phyloP scores from a whole-genome alignment of 1,139 yeast genomes.

The Kodamaea plutei region DNA sequence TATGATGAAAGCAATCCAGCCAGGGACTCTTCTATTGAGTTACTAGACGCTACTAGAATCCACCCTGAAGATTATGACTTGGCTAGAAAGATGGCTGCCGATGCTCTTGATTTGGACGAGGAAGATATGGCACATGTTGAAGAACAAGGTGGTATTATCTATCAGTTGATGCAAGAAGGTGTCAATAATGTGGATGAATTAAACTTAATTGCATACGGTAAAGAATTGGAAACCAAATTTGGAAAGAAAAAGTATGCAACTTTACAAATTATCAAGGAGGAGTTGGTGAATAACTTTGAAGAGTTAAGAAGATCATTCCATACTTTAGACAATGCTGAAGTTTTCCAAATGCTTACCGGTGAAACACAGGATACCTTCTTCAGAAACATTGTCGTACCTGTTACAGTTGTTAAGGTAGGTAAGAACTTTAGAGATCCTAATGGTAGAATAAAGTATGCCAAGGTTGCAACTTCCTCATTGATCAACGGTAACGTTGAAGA shows the following conservation, averaged over 20 bases:
- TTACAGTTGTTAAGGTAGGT: constrained; percentile 56
- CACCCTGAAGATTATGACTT: constrained; percentile 97
- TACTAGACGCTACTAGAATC: constrained; percentile 89
- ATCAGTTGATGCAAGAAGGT: constrained; percentile 75
- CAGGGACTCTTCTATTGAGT: constrained; percentile 63
- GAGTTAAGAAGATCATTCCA: constrained; percentile 78
- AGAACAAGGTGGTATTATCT: constrained; percentile 77
- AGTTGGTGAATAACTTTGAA: constrained; percentile 79
- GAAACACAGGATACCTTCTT: constrained; percentile 69
- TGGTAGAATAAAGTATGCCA: constrained; percentile 38
- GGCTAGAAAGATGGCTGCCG: constrained; percentile 96
- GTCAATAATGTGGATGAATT: constrained; percentile 85
- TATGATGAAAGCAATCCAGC: constrained; percentile 49
- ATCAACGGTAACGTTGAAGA: constrained; percentile 72
- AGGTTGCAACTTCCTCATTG: constrained; percentile 71
- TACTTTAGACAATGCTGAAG: constrained; percentile 61
- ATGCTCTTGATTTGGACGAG: constrained; percentile 93
- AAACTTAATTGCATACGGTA: constrained; percentile 90
- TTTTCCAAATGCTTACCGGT: constrained; percentile 87
- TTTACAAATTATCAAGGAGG: constrained; percentile 82
- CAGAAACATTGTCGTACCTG: constrained; percentile 75
- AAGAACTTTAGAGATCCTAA: constrained; percentile 38
- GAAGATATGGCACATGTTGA: constrained; percentile 85
- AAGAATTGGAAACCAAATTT: constrained; percentile 74
- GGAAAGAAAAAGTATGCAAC: constrained; percentile 79